phyloP scores from a whole-genome alignment of 1,284 basidiomycete genomes.

The Leccinum solheimii region DNA sequence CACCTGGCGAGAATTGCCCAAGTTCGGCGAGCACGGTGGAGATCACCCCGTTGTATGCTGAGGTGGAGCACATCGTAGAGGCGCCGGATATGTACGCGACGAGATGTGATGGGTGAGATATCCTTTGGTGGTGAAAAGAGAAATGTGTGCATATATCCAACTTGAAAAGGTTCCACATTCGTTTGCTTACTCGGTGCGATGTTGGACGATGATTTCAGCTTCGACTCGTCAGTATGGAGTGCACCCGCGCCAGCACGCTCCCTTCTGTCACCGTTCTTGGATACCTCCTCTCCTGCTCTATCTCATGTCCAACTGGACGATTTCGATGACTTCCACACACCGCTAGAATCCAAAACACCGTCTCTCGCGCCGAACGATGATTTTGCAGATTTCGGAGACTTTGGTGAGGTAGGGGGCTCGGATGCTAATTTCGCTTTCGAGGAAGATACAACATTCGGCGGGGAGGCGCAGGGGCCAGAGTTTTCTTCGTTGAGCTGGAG shows the following conservation, averaged over 20 bases:
- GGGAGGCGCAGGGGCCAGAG: slow-evolving; percentile 39
- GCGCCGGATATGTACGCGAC: slow-evolving; percentile 70
- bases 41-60: slow-evolving; percentile 69
- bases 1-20: slow-evolving; percentile 84
- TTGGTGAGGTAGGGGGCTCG: slow-evolving; percentile 62
- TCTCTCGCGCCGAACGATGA: slow-evolving; percentile 60
- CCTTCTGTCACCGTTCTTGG: slow-evolving; percentile 27
- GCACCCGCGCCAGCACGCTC: slow-evolving; percentile 43
- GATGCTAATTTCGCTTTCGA: slow-evolving; percentile 38
- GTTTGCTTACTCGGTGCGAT: slow-evolving; percentile 21
- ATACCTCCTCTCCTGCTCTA: slow-evolving; percentile 30
- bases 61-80: slow-evolving; percentile 75
- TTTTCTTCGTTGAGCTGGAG: slow-evolving; percentile 54
- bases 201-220: slow-evolving; percentile 72
- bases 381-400: slow-evolving; percentile 86
- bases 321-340: slow-evolving; percentile 68
- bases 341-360: slow-evolving; percentile 44
- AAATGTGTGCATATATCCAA: slow-evolving; percentile 38
- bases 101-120: slow-evolving; percentile 48
- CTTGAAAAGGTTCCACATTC: background rate
- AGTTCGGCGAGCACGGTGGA: slow-evolving; percentile 64
- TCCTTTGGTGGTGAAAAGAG: slow-evolving; percentile 56
- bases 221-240: slow-evolving; percentile 74
- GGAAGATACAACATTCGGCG: slow-evolving; percentile 44
- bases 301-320: slow-evolving; percentile 60